A percentile compares a stretch with the other conserved stretches of the same genome.
Conservation (phyloP, 139 green algal genomes). For the Volvox reticuliferus region DNA sequence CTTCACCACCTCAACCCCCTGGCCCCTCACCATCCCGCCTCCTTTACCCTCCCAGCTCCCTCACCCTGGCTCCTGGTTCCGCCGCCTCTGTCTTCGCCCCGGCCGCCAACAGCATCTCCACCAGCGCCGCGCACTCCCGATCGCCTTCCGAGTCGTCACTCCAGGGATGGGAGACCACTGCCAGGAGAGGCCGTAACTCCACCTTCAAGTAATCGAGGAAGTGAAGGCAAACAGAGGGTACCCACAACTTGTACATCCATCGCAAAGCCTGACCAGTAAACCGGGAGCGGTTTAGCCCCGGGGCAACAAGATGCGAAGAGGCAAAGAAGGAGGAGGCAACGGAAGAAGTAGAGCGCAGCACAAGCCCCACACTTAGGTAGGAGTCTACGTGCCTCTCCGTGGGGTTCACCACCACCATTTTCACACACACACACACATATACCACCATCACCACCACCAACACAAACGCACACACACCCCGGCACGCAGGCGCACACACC, state of each 20-base stretch:
- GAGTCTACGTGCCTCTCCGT: no score
- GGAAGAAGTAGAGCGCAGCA: no score
- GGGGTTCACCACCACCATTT: no score
- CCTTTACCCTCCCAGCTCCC: background rate
- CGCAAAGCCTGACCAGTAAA: no score
- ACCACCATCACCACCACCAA: background rate
- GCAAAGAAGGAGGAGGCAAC: no score
- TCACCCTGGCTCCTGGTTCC: background rate
- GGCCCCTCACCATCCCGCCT: no score
- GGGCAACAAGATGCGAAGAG: background rate
- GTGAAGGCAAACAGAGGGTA: no score
- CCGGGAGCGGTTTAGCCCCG: no score
- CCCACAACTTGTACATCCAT: no score
- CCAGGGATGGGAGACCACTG: conserved; percentile 17
- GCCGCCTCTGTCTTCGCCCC: background rate
- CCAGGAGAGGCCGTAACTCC: conserved; percentile 23
- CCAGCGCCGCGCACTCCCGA: background rate
- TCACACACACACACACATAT: background rate
- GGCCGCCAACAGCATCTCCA: conserved; percentile 22
- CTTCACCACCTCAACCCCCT: background rate
- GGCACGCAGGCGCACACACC: background rate
- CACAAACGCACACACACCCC: background rate
- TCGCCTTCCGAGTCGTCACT: background rate
- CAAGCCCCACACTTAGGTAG: no score
- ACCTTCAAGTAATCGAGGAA: background rate